phyloP scores from a whole-genome alignment of 2,329 filamentous ascomycete species.

The Talaromyces sp. region DNA sequence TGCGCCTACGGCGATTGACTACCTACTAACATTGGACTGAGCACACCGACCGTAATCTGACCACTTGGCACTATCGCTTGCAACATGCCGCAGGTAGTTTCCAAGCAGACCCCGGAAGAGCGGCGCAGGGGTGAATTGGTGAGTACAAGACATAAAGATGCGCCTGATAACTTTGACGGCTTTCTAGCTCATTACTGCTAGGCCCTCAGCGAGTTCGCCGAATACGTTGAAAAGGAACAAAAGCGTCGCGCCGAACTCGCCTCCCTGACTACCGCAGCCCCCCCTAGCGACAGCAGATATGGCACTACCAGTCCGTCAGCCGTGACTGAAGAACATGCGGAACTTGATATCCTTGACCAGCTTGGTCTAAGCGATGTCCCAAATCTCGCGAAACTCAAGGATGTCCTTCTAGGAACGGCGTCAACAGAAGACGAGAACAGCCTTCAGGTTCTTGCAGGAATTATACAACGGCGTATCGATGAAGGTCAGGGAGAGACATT shows the following conservation, averaged over 20 bases:
- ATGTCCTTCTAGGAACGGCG: constrained; percentile 63
- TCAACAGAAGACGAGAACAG: constrained; percentile 55
- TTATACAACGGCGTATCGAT: constrained; percentile 66
- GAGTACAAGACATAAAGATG: constrained; percentile 31
- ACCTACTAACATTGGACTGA: constrained; percentile 17
- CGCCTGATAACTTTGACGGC: background rate
- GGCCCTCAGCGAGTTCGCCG: constrained; percentile 93
- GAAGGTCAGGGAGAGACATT: constrained; percentile 87
- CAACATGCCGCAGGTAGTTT: constrained; percentile 38
- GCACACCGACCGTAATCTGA: constrained; percentile 23
- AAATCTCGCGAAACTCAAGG: constrained; percentile 64
- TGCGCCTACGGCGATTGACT: constrained; percentile 35
- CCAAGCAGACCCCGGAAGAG: constrained; percentile 69
- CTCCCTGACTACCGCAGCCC: constrained; percentile 30
- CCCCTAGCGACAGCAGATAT: constrained; percentile 43
- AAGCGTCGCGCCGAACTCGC: constrained; percentile 46
- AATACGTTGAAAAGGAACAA: constrained; percentile 95
- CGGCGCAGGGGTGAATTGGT: constrained; percentile 84
- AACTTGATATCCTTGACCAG: constrained; percentile 84
- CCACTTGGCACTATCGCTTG: background rate
- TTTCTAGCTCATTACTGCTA: constrained; percentile 26
- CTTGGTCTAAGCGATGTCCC: constrained; percentile 69
- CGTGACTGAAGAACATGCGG: constrained; percentile 68
- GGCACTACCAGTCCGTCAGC: constrained; percentile 35
- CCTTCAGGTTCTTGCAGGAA: constrained; percentile 59